Conservation (phyloP, 176 grass and related monocot species). For the Pontederia paniculata region DNA sequence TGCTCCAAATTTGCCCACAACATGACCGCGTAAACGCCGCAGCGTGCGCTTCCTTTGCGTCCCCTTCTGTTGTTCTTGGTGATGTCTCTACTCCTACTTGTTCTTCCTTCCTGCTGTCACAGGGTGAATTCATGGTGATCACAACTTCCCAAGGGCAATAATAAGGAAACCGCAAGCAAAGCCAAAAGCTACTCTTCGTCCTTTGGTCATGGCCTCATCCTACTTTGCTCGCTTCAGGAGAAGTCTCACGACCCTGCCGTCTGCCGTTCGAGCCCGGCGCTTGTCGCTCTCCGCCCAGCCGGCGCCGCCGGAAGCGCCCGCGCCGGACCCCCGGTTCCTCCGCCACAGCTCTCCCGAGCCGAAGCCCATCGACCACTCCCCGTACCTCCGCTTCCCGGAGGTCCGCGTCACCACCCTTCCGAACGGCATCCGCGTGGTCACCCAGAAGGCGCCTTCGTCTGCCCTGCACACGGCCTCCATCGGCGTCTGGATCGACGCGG, state of each 20-base stretch:
- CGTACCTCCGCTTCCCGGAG: constrained; percentile 52
- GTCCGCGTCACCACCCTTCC: constrained; percentile 56
- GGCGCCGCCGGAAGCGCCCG: constrained; percentile 13
- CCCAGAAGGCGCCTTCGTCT: constrained; percentile 43
- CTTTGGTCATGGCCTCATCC: constrained; percentile 9
- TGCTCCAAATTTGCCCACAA: too few species aligned
- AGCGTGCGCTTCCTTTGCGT: too few species aligned
- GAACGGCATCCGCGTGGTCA: constrained; percentile 65
- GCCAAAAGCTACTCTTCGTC: not conserved
- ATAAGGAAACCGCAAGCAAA: not conserved
- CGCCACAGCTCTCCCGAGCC: constrained; percentile 51
- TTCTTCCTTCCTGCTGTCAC: too few species aligned
- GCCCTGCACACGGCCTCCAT: constrained; percentile 67
- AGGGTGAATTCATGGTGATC: too few species aligned
- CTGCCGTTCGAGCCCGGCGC: not conserved
- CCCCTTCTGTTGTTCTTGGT: too few species aligned
- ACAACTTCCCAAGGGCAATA: too few species aligned
- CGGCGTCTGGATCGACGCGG: constrained; percentile 86
- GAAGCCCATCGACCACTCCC: constrained; percentile 42
- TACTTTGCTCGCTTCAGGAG: constrained; percentile 9
- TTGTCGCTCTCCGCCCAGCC: constrained; percentile 28
- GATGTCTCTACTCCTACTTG: too few species aligned
- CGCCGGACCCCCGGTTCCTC: constrained; percentile 50
- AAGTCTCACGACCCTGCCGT: not conserved
- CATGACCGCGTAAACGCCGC: too few species aligned